Evolutionary conservation across 2,329 filamentous ascomycete species (phyloP).

Genomic region (Hypoxylon rubiginosum): DNA sequence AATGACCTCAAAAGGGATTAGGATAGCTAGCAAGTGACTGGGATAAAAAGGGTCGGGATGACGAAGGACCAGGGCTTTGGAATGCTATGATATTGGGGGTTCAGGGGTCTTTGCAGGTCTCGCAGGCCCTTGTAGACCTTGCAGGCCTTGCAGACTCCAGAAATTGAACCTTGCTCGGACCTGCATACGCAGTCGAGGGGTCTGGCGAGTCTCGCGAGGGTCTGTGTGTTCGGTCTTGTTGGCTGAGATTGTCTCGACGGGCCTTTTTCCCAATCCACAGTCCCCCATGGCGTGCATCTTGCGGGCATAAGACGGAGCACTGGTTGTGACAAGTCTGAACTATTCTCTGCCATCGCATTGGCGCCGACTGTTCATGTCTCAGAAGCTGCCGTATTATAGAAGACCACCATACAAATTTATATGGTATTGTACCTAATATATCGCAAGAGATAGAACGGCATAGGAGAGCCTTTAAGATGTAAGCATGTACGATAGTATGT

Average conservation of each 20-base stretch:
- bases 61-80: constrained; percentile 41
- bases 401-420: not conserved
- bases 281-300: constrained; percentile 11
- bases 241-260: constrained; percentile 44
- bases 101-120: constrained; percentile 1
- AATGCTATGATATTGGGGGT: constrained; percentile 1
- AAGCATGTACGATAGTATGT: too few relatives aligned
- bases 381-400: constrained; percentile 17
- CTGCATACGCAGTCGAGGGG: constrained; percentile 43
- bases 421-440: not conserved
- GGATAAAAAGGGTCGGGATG: constrained; percentile 44
- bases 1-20: constrained; percentile 39
- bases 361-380: constrained; percentile 21
- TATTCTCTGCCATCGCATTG: constrained; percentile 30
- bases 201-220: constrained; percentile 11
- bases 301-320: constrained; percentile 27
- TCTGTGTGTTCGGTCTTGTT: constrained; percentile 36
- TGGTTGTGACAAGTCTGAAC: constrained; percentile 35
- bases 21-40: constrained; percentile 6
- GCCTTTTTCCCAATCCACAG: constrained; percentile 4
- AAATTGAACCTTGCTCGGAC: constrained; percentile 39
- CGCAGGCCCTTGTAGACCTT: too few relatives aligned
- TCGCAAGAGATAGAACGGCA: not conserved
- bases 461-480: not conserved
- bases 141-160: not conserved